These are phyloP conservation scores for Linaria vulgaris DNA, from an alignment of 257 asterid species.

Conservation along the genomic window DNA sequence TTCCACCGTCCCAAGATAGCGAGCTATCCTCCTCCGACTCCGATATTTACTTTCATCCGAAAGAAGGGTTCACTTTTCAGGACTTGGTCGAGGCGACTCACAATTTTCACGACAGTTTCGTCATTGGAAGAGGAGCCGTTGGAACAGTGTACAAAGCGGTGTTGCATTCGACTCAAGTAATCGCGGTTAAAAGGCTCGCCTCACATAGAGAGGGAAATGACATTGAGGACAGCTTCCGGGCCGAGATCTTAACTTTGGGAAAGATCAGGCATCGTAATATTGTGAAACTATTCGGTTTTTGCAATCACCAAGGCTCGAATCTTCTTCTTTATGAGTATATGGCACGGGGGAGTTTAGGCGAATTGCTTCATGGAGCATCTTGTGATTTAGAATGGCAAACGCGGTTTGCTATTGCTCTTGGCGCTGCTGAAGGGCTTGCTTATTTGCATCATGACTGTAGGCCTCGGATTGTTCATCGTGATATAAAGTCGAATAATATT, in stretches of 20 bases:
- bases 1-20: constrained; percentile 38
- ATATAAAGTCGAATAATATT: constrained; percentile 84
- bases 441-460: constrained; percentile 88
- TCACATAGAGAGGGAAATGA: constrained; percentile 77
- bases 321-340: constrained; percentile 88
- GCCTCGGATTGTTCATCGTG: constrained; percentile 88
- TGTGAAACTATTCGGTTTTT: constrained; percentile 85
- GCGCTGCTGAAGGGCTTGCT: constrained; percentile 88
- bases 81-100: constrained; percentile 89
- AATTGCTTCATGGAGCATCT: constrained; percentile 64
- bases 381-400: constrained; percentile 74
- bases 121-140: constrained; percentile 83
- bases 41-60: constrained; percentile 83
- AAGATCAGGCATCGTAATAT: constrained; percentile 94
- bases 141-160: constrained; percentile 91
- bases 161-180: constrained; percentile 50
- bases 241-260: constrained; percentile 84
- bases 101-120: constrained; percentile 65
- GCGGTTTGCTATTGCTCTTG: constrained; percentile 73
- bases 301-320: constrained; percentile 82
- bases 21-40: constrained; percentile 49
- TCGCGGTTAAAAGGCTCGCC: constrained; percentile 83
- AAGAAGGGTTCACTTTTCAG: constrained; percentile 85
- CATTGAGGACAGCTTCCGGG: constrained; percentile 67
- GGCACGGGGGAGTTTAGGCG: constrained; percentile 92